These are phyloP conservation scores for Daldinia bambusicola DNA, from an alignment of 495 filamentous ascomycete genomes.

Conservation along the genomic window DNA sequence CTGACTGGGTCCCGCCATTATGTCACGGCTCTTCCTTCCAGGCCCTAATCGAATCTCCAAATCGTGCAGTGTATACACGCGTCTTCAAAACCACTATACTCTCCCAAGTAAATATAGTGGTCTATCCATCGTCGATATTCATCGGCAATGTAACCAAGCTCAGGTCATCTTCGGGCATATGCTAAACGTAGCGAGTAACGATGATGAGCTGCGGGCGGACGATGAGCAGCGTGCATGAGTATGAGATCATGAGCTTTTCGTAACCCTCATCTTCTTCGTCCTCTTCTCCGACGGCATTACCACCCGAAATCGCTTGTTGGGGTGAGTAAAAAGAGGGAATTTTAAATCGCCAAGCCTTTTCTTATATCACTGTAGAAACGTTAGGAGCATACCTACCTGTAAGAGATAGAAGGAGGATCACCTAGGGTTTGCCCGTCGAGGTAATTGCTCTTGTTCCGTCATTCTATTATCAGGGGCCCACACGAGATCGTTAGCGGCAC, in stretches of 20 bases:
- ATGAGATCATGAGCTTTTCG: constrained; percentile 14
- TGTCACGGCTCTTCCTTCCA: background rate
- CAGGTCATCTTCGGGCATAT: background rate
- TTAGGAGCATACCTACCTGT: constrained; percentile 18
- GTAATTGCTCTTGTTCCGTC: constrained; percentile 16
- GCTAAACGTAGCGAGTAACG: background rate
- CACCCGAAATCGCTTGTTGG: constrained; percentile 28
- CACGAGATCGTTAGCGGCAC: constrained; percentile 26
- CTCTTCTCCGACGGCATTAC: background rate
- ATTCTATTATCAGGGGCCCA: constrained; percentile 36
- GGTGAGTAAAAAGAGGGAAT: constrained; percentile 13
- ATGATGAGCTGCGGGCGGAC: background rate
- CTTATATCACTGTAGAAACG: constrained; percentile 9
- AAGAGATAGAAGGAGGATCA: constrained; percentile 18
- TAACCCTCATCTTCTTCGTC: background rate
- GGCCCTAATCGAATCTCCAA: background rate
- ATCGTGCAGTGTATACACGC: background rate
- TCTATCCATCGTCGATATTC: background rate
- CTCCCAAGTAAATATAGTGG: background rate
- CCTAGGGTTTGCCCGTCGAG: constrained; percentile 3
- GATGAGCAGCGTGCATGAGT: background rate
- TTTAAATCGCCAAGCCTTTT: constrained; percentile 28
- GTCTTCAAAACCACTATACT: background rate
- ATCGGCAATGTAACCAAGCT: background rate
- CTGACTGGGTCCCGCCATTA: background rate